Percentiles rank a stretch among this genome's conserved stretches.
Conservation (phyloP, 805 yeast species). For the Geotrichum ghanense region DNA sequence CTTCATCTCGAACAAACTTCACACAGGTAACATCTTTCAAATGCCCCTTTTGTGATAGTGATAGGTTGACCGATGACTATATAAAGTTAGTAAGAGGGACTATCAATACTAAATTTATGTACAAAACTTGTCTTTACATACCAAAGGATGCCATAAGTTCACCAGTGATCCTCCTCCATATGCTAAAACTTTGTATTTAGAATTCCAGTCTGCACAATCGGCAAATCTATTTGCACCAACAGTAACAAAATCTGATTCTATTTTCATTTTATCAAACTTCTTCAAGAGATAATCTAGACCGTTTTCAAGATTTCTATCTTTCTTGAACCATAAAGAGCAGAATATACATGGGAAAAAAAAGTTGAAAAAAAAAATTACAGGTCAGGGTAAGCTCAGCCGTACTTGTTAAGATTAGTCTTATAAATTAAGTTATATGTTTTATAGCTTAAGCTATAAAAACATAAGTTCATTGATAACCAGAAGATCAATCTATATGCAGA, state of each 20-base stretch:
- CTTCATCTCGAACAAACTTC: slow-evolving; percentile 35
- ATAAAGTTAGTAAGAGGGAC: background rate
- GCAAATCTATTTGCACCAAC: background rate
- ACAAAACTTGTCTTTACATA: background rate
- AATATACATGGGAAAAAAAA: background rate
- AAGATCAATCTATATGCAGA: no score
- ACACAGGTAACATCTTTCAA: slow-evolving; percentile 54
- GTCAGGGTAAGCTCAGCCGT: background rate
- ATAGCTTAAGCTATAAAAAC: no score
- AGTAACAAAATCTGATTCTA: background rate
- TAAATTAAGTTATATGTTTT: no score
- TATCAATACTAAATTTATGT: no score
- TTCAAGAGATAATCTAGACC: no score
- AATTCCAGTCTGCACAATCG: background rate
- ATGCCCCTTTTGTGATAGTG: slow-evolving; percentile 13
- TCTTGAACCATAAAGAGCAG: background rate
- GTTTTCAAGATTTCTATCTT: background rate
- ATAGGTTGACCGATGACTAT: background rate
- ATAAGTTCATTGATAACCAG: no score
- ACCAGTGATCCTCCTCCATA: background rate
- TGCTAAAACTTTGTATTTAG: background rate
- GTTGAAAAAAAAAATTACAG: background rate
- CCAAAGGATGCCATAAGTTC: background rate
- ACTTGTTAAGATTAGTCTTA: no score
- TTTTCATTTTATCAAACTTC: background rate